Evolutionary conservation across 2,329 filamentous ascomycete species (phyloP).

Genomic region (Ophiostoma perfectum): DNA sequence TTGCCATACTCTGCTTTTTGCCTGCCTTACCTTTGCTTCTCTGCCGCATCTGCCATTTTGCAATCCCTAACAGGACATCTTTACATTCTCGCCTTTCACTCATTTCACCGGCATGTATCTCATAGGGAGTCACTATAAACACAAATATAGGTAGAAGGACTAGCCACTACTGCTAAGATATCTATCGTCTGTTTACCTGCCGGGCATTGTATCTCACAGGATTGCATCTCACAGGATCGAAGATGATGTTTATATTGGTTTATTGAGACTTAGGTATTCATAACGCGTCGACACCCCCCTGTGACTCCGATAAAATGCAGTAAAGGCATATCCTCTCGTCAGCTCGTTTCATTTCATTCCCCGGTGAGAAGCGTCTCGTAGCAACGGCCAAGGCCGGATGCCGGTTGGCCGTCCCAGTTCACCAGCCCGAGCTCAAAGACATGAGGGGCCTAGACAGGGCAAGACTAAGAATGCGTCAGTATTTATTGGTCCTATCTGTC

Average conservation of each 20-base stretch:
- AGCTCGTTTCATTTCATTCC: neutral
- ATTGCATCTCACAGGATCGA: neutral
- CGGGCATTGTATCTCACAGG: too few relatives aligned
- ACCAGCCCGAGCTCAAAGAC: neutral
- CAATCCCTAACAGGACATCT: neutral
- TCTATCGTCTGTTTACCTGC: too few relatives aligned
- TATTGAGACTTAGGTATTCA: neutral
- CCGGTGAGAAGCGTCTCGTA: neutral
- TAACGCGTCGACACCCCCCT: neutral
- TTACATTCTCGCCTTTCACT: neutral
- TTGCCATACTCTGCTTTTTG: neutral
- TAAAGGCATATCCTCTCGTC: neutral
- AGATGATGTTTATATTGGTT: neutral
- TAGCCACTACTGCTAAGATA: too few relatives aligned
- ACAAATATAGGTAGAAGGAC: too few relatives aligned
- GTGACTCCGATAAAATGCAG: neutral
- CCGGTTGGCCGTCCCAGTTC: neutral
- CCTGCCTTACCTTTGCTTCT: neutral
- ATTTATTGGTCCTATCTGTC: neutral
- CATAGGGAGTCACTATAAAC: too few relatives aligned
- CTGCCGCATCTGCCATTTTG: neutral
- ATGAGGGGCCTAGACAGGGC: constrained; percentile 3
- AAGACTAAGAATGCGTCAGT: neutral
- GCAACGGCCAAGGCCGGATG: neutral
- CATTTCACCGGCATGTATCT: too few relatives aligned